phyloP scores from a whole-genome alignment of 1,139 yeast species.

The Arxiozyma slooffiae region DNA sequence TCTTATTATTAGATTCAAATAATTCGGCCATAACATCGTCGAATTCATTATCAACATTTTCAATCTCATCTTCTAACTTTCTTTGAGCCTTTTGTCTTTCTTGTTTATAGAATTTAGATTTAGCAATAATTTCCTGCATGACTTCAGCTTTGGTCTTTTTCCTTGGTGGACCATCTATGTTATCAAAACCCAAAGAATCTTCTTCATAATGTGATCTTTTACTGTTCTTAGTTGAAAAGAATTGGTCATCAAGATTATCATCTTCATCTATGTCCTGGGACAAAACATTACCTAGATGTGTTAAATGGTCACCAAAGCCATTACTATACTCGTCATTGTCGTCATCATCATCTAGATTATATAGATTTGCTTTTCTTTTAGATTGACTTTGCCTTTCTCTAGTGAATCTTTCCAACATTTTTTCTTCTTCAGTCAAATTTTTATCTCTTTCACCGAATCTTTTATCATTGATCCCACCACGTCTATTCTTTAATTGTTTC shows the following conservation, averaged over 20 bases:
- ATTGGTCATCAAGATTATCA: slow-evolving; percentile 30
- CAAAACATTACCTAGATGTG: slow-evolving; percentile 72
- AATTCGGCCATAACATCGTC: slow-evolving; percentile 67
- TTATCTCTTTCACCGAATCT: slow-evolving; percentile 86
- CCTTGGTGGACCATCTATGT: slow-evolving; percentile 37
- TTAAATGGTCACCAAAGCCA: slow-evolving; percentile 44
- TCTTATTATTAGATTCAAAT: slow-evolving; percentile 25
- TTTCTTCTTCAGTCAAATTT: slow-evolving; percentile 70
- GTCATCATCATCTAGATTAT: slow-evolving; percentile 68
- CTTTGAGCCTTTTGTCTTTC: slow-evolving; percentile 78
- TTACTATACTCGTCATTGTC: slow-evolving; percentile 32
- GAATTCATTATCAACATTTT: slow-evolving; percentile 68
- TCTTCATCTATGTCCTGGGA: not conserved
- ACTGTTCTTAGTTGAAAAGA: not conserved
- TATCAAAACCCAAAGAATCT: slow-evolving; percentile 27
- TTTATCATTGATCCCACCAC: slow-evolving; percentile 73
- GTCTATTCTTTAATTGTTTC: slow-evolving; percentile 51
- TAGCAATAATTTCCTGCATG: slow-evolving; percentile 93
- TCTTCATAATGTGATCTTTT: slow-evolving; percentile 32
- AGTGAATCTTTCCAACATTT: slow-evolving; percentile 90
- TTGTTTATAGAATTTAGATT: slow-evolving; percentile 79
- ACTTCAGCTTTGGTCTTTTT: slow-evolving; percentile 89
- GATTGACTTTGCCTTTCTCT: slow-evolving; percentile 64
- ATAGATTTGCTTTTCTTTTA: slow-evolving; percentile 42
- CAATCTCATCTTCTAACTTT: slow-evolving; percentile 58